Evolutionary conservation across 2,329 filamentous ascomycete genomes (phyloP).

Genomic region (Phaeosphaeriaceae sp.): DNA sequence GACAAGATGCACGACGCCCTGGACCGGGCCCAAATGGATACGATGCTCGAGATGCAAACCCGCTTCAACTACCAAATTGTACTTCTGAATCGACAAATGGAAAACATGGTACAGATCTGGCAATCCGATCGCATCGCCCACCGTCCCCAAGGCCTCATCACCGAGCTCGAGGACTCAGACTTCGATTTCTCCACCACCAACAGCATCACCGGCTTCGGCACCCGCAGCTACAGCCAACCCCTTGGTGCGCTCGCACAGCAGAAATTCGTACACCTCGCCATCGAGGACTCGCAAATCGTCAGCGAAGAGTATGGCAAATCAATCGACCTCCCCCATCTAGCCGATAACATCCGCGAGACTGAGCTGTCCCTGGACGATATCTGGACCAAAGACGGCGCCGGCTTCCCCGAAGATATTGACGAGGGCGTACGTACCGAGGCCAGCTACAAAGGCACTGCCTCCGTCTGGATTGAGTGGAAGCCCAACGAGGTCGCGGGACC

Average conservation of each 20-base stretch:
- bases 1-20: slow-evolving; percentile 47
- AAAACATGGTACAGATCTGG: slow-evolving; percentile 46
- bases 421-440: slow-evolving; percentile 40
- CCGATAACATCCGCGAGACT: slow-evolving; percentile 14
- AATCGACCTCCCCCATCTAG: slow-evolving; percentile 31
- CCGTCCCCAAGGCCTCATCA: slow-evolving; percentile 16
- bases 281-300: slow-evolving; percentile 34
- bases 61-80: slow-evolving; percentile 48
- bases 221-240: slow-evolving; percentile 17
- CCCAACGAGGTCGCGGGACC: slow-evolving; percentile 29
- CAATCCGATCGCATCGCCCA: slow-evolving; percentile 24
- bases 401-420: slow-evolving; percentile 23
- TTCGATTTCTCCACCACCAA: slow-evolving; percentile 16
- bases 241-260: slow-evolving; percentile 44
- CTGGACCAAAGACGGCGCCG: slow-evolving; percentile 17
- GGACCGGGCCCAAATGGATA: slow-evolving; percentile 36
- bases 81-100: slow-evolving; percentile 44
- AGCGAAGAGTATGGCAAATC: slow-evolving; percentile 33
- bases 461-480: slow-evolving; percentile 51
- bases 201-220: slow-evolving; percentile 3
- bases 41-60: slow-evolving; percentile 36
- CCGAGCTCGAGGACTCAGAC: slow-evolving; percentile 27
- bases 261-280: slow-evolving; percentile 46
- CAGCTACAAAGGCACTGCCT: slow-evolving; percentile 22
- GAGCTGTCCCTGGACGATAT: slow-evolving; percentile 22